Percentiles rank a stretch among this genome's conserved stretches.
phyloP scores from a whole-genome alignment of 2,329 filamentous ascomycete genomes.

The Hypoxylon sp. region DNA sequence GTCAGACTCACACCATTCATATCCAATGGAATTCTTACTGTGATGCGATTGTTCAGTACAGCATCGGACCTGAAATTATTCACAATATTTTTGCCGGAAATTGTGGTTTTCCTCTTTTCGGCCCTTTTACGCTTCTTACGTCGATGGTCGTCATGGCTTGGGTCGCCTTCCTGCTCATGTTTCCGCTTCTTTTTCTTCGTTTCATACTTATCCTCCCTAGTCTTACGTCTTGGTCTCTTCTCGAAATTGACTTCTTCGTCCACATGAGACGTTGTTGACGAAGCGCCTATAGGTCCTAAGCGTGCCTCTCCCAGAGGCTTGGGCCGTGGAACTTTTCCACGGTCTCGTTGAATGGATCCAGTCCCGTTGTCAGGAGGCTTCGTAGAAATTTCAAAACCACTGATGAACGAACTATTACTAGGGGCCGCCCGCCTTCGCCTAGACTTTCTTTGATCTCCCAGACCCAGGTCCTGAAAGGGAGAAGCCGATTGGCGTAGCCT shows the following conservation, averaged over 20 bases:
- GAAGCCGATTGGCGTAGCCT: conserved; percentile 32
- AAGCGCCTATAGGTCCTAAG: conserved; percentile 31
- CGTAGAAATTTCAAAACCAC: conserved; percentile 38
- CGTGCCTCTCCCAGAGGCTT: conserved; percentile 28
- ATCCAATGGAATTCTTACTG: conserved; percentile 56
- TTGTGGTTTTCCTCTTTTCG: conserved; percentile 50
- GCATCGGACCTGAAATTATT: conserved; percentile 68
- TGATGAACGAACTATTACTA: conserved; percentile 50
- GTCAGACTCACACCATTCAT: conserved; percentile 27
- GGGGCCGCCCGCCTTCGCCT: conserved; percentile 42
- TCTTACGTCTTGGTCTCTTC: conserved; percentile 68
- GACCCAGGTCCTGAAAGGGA: conserved; percentile 24
- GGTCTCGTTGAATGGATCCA: conserved; percentile 10
- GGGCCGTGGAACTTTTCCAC: conserved; percentile 22
- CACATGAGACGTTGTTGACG: conserved; percentile 36
- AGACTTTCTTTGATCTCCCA: conserved; percentile 27
- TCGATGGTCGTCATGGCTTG: conserved; percentile 22
- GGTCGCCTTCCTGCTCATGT: conserved; percentile 46
- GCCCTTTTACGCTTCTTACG: conserved; percentile 41
- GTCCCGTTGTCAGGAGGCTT: conserved; percentile 26
- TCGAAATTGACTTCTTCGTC: conserved; percentile 55
- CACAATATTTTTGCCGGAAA: conserved; percentile 63
- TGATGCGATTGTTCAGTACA: conserved; percentile 65
- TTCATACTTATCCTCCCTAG: conserved; percentile 68
- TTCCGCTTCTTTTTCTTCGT: conserved; percentile 47